These are phyloP conservation scores for Caloboletus inedulis DNA, from an alignment of 1,284 basidiomycete genomes.

Conservation along the genomic window DNA sequence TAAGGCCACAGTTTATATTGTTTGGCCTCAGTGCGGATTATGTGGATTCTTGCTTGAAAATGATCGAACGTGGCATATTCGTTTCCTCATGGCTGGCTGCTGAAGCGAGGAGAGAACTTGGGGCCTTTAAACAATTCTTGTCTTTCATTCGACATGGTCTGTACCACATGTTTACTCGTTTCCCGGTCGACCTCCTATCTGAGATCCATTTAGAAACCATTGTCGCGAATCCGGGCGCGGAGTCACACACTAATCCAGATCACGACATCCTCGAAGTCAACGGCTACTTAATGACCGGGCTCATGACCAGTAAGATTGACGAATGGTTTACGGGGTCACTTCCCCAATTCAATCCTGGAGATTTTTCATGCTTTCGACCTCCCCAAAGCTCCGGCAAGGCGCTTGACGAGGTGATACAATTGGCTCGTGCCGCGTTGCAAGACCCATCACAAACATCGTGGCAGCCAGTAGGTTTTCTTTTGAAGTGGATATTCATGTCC, in stretches of 20 bases:
- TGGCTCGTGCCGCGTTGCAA: slow-evolving; percentile 46
- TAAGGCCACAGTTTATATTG: slow-evolving; percentile 44
- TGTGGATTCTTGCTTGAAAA: slow-evolving; percentile 49
- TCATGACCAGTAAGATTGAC: slow-evolving; percentile 67
- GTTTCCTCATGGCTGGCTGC: slow-evolving; percentile 66
- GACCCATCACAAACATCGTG: slow-evolving; percentile 42
- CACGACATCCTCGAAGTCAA: slow-evolving; percentile 79
- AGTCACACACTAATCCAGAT: slow-evolving; percentile 48
- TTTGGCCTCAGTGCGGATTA: slow-evolving; percentile 54
- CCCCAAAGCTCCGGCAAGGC: slow-evolving; percentile 29
- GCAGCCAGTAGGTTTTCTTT: slow-evolving; percentile 42
- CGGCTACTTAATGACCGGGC: slow-evolving; percentile 70
- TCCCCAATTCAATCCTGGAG: slow-evolving; percentile 54
- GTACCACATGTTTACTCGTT: slow-evolving; percentile 24
- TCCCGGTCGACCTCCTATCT: slow-evolving; percentile 16
- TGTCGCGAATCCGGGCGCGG: slow-evolving; percentile 42
- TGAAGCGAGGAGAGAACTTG: slow-evolving; percentile 60
- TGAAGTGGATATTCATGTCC: slow-evolving; percentile 20
- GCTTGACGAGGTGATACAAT: slow-evolving; percentile 44
- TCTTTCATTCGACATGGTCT: slow-evolving; percentile 73
- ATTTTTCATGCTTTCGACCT: slow-evolving; percentile 48
- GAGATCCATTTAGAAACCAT: slow-evolving; percentile 34
- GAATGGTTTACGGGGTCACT: slow-evolving; percentile 70
- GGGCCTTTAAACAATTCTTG: slow-evolving; percentile 73
- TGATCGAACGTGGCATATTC: slow-evolving; percentile 55